A percentile compares a stretch with the other conserved stretches of the same genome.
phyloP scores from a whole-genome alignment of 768 basidiomycete genomes.

The Leccinum rimulosum region DNA sequence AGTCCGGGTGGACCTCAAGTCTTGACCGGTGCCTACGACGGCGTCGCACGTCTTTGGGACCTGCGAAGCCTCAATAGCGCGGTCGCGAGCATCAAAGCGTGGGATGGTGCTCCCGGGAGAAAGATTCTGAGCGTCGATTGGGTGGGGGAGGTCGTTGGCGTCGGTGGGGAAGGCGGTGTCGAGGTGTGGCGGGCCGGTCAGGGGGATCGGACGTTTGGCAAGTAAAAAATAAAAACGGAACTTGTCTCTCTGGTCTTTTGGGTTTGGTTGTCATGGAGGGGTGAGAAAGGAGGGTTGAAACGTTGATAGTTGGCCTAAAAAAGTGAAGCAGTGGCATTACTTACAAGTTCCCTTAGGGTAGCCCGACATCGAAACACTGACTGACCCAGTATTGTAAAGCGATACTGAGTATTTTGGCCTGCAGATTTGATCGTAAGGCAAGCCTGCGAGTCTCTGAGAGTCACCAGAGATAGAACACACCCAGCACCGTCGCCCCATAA shows the following conservation, averaged over 20 bases:
- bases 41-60: constrained; percentile 77
- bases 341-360: not conserved
- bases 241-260: not conserved
- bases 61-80: constrained; percentile 64
- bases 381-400: not conserved
- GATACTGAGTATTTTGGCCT: too few relatives aligned
- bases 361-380: not conserved
- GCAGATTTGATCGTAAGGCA: too few relatives aligned
- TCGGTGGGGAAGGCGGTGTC: constrained; percentile 65
- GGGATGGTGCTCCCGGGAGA: constrained; percentile 43
- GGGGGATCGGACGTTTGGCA: constrained; percentile 15
- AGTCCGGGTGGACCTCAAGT: constrained; percentile 43
- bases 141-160: constrained; percentile 51
- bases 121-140: constrained; percentile 64
- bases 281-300: not conserved
- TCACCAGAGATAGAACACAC: too few relatives aligned
- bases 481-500: too few relatives aligned
- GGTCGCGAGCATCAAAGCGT: constrained; percentile 60
- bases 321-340: not conserved
- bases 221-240: constrained; percentile 1
- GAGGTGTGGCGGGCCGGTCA: constrained; percentile 58
- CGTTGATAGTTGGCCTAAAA: not conserved
- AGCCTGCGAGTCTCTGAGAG: too few relatives aligned
- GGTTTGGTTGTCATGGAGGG: not conserved
- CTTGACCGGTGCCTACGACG: constrained; percentile 75